A percentile compares a stretch with the other conserved stretches of the same genome.
Evolutionary conservation across 805 yeast species (phyloP).

Genomic region (Hanseniaspora meyeri): DNA sequence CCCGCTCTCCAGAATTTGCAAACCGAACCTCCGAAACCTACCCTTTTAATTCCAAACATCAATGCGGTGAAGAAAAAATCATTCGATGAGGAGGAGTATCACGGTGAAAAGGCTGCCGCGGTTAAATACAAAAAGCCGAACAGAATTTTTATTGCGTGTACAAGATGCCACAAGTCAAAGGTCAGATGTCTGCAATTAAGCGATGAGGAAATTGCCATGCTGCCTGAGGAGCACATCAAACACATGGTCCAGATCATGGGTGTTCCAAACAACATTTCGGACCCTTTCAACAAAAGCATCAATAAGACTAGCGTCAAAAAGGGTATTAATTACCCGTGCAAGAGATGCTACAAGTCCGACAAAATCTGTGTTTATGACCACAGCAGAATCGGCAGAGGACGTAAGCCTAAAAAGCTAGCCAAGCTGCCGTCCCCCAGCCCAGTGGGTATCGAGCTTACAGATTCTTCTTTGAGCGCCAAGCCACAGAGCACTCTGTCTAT

Average conservation of each 20-base stretch:
- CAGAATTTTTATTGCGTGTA: slow-evolving; percentile 28
- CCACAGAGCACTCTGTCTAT: background rate
- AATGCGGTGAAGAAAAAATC: background rate
- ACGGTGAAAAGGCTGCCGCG: slow-evolving; percentile 15
- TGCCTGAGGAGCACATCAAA: slow-evolving; percentile 6
- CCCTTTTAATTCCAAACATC: slow-evolving; percentile 2
- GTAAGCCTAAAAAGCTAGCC: slow-evolving; percentile 21
- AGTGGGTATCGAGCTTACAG: background rate
- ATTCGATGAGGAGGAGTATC: background rate
- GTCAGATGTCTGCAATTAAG: slow-evolving; percentile 70
- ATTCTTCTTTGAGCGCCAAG: background rate
- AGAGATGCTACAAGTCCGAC: slow-evolving; percentile 55
- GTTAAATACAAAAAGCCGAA: slow-evolving; percentile 21
- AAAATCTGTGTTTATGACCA: slow-evolving; percentile 57
- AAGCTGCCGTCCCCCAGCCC: background rate
- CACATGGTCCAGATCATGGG: slow-evolving; percentile 17
- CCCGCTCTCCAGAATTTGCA: background rate
- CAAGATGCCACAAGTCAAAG: slow-evolving; percentile 60
- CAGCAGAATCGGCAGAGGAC: slow-evolving; percentile 42
- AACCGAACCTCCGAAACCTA: background rate
- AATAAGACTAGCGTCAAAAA: slow-evolving; percentile 17
- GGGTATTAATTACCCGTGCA: slow-evolving; percentile 55
- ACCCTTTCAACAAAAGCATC: background rate
- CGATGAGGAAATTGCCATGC: slow-evolving; percentile 1
- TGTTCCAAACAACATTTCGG: background rate